Base-by-base conservation (phyloP, 23 red algal genomes). In the Gracilaria domingensis region DNA sequence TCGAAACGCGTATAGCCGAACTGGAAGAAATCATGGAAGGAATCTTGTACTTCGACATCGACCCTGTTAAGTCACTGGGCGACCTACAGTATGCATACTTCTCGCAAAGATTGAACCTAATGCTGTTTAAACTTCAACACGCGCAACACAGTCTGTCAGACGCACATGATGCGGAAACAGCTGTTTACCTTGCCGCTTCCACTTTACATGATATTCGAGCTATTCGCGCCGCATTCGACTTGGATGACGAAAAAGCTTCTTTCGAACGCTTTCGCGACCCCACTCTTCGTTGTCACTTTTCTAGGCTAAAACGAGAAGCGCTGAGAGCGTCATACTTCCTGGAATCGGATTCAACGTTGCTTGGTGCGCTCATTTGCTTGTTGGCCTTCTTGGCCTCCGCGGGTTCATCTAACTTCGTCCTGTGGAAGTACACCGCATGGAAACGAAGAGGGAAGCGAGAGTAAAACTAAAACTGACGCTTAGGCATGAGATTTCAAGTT, bases 281-380 rank as follows among this genome's bases (percentile, higher is more conserved):
- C 12, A 84, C 78, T 47, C 28, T 92, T 37, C 61, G 89, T 4
- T 92, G 89, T 47, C 89, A 92, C 55, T 92, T 92, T 84, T 92
- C 89, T 33, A 75, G 89, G 80, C 67, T 92, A 36, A 82, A 78
- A 61, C 55, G 89, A 49, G 89, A 84, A 61, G 89, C 80, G 28
- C 25, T 92, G 32, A 40, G 78, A 29, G 80, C 89, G 33, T 92
- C 89, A 12, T 78, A 76, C 54, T 67, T 84, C 1, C 34, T 92
- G 23, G 89, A 92, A 61, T 81, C 87, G 17, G 57, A 57, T 65
- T 53, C 84, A 7, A 62, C 29, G 37, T 44, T 59, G 30, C 59
- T 54, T 50, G 44, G 20, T 53, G 39, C 28, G 36, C 42, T 72
- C 26, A 14, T 37, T 37, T 74, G 51, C 28, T 40, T 76, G 47